These are phyloP conservation scores for Eucalyptus marginata DNA, from an alignment of 345 rosid species.

Conservation along the genomic window DNA sequence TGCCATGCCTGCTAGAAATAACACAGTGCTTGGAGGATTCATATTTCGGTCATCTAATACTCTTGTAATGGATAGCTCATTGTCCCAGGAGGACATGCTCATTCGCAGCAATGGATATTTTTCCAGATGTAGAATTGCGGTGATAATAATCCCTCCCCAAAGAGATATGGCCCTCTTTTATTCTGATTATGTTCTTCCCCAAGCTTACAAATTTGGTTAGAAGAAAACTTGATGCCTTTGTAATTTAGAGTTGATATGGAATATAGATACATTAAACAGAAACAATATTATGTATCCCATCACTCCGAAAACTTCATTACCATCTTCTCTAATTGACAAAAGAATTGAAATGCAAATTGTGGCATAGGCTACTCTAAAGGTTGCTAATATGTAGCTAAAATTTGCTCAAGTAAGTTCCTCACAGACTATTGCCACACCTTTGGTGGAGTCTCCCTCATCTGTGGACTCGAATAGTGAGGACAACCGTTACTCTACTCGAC, in stretches of 20 bases:
- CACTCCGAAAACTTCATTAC: background rate
- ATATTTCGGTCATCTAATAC: background rate
- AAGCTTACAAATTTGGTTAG: background rate
- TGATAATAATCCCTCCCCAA: background rate
- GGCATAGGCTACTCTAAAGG: too few relatives aligned
- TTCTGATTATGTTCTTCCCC: fast-evolving
- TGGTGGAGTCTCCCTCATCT: background rate
- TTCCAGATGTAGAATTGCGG: background rate
- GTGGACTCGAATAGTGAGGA: fast-evolving
- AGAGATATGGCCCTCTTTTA: background rate
- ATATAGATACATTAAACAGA: background rate
- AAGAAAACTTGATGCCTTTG: background rate
- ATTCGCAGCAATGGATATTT: fast-evolving
- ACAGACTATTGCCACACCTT: background rate
- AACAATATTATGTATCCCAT: background rate
- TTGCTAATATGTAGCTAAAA: too few relatives aligned
- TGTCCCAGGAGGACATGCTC: background rate
- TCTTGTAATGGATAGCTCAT: background rate
- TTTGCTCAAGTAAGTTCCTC: background rate
- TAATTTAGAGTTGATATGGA: background rate
- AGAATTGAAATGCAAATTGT: fast-evolving
- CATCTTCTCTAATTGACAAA: too few relatives aligned
- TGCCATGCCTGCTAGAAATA: background rate
- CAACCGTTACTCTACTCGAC: background rate
- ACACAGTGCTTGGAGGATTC: background rate